A percentile compares a stretch with the other conserved stretches of the same genome.
Evolutionary conservation across 768 basidiomycete species (phyloP).

Genomic region (Amanita polypyramis): DNA sequence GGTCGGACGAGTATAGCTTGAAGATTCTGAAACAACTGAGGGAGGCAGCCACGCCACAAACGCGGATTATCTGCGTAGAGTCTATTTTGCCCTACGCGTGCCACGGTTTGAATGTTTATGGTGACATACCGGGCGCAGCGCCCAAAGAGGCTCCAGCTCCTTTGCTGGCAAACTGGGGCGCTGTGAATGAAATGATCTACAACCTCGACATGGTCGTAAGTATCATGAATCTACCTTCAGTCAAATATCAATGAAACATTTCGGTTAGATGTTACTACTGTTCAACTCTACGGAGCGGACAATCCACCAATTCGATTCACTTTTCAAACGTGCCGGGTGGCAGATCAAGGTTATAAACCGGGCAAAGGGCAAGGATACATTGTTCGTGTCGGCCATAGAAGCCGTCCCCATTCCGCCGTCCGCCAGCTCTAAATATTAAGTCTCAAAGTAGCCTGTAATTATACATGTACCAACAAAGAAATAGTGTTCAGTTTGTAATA

Average conservation of each 20-base stretch:
- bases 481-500: no score
- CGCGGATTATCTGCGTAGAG: no score
- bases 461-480: no score
- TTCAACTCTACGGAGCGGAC: slow-evolving; percentile 32
- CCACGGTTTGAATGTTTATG: neutral
- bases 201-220: slow-evolving; percentile 25
- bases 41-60: slow-evolving; percentile 16
- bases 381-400: slow-evolving; percentile 16
- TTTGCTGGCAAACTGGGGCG: slow-evolving; percentile 28
- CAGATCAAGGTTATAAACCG: slow-evolving; percentile 17
- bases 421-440: no score
- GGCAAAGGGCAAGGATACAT: slow-evolving; percentile 11
- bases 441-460: no score
- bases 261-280: slow-evolving; percentile 26
- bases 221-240: neutral
- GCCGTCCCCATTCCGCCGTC: slow-evolving; percentile 14
- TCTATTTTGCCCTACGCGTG: slow-evolving; percentile 17
- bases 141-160: slow-evolving; percentile 21
- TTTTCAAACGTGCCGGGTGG: slow-evolving; percentile 24
- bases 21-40: slow-evolving; percentile 24
- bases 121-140: slow-evolving; percentile 14
- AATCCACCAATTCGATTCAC: slow-evolving; percentile 18
- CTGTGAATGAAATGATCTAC: slow-evolving; percentile 24
- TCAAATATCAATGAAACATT: no score
- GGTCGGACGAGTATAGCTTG: slow-evolving; percentile 21